Percentiles rank a stretch among this genome's conserved stretches.
Conservation (phyloP, 78 protist genomes). For the Mantamonas sphyraenae region DNA sequence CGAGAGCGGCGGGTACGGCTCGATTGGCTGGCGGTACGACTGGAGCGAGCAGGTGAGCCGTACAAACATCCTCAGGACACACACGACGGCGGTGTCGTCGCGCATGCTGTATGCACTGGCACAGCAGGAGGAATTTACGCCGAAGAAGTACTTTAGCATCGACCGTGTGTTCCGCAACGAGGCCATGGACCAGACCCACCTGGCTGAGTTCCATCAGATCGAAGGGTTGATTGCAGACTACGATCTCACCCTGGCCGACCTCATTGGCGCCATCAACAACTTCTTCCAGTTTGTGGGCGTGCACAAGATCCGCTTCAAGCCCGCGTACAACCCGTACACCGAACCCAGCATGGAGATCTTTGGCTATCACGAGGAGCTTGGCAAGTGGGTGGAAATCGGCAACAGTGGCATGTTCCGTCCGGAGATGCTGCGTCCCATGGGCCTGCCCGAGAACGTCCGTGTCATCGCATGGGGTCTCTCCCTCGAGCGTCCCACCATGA, state of each 20-base stretch:
- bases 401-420: slow-evolving; percentile 95
- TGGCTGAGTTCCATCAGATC: slow-evolving; percentile 98
- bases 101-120: slow-evolving; percentile 84
- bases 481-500: slow-evolving; percentile 97
- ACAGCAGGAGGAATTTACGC: slow-evolving; percentile 53
- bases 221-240: slow-evolving; percentile 93
- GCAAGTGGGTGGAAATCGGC: slow-evolving; percentile 76
- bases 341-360: slow-evolving; percentile 99
- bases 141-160: slow-evolving; percentile 90
- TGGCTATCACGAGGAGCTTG: slow-evolving; percentile 19
- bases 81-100: slow-evolving; percentile 98
- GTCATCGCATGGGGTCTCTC: slow-evolving; percentile 96
- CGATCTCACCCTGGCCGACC: slow-evolving; percentile 78
- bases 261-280: slow-evolving; percentile 81
- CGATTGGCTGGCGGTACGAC: slow-evolving; percentile 76
- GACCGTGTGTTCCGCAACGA: slow-evolving; percentile 99
- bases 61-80: slow-evolving; percentile 95
- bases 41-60: slow-evolving; percentile 88
- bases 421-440: slow-evolving; percentile 99
- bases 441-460: slow-evolving; percentile 87
- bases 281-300: slow-evolving; percentile 79
- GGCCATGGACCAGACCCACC: slow-evolving; percentile 96
- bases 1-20: slow-evolving; percentile 81
- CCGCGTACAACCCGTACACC: slow-evolving; percentile 99
- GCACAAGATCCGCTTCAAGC: neutral